Conservation (phyloP, 2,329 filamentous ascomycete species). For the Alternaria gaisen region DNA sequence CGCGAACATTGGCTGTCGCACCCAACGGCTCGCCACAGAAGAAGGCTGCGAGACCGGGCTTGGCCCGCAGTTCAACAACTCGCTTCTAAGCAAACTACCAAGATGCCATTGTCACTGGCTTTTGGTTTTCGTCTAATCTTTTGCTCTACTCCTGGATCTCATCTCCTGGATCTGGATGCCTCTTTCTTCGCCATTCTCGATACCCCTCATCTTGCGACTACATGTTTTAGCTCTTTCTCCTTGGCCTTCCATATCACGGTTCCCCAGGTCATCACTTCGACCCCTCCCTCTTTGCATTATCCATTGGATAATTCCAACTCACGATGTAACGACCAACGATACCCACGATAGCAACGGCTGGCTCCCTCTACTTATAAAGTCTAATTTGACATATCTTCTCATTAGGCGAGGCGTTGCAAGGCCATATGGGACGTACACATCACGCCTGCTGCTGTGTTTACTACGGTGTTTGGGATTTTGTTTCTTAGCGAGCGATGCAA, state of each 20-base stretch:
- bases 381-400: conserved; percentile 33
- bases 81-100: conserved; percentile 37
- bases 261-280: conserved; percentile 19
- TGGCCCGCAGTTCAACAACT: conserved; percentile 45
- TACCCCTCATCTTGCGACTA: conserved; percentile 26
- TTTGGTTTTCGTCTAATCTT: conserved; percentile 8
- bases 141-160: conserved; percentile 15
- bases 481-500: conserved; percentile 17
- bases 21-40: conserved; percentile 49
- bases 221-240: conserved; percentile 21
- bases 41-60: conserved; percentile 36
- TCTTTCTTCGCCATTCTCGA: conserved; percentile 27
- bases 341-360: conserved; percentile 47
- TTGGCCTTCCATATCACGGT: conserved; percentile 16
- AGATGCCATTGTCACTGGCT: conserved; percentile 11
- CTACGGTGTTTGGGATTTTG: conserved; percentile 23
- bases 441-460: conserved; percentile 19
- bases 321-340: conserved; percentile 51
- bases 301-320: conserved; percentile 32
- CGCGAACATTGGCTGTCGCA: conserved; percentile 41
- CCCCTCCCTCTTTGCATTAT: conserved; percentile 25
- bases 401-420: conserved; percentile 28
- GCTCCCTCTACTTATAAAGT: conserved; percentile 33
- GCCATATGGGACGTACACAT: conserved; percentile 24
- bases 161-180: conserved; percentile 16